Percentiles rank a stretch among this genome's conserved stretches.
Evolutionary conservation across 352 stramenopile species (phyloP).

Genomic region (Globisporangium cederbergense): DNA sequence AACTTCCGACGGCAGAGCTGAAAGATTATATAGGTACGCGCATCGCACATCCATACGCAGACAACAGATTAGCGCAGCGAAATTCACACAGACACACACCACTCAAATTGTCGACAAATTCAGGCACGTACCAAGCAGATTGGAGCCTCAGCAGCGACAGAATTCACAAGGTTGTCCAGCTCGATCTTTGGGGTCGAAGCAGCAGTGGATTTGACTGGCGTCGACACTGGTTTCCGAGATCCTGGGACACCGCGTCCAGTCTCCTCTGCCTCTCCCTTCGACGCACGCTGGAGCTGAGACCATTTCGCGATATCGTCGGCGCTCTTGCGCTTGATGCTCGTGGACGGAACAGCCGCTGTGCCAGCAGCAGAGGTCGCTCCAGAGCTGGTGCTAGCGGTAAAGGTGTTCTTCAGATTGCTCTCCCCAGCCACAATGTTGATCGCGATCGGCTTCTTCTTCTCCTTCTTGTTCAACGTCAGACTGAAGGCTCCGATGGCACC

Average conservation of each 20-base stretch:
- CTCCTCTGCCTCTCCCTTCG: slow-evolving; percentile 22
- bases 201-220: slow-evolving; percentile 6
- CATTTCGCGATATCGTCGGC: slow-evolving; percentile 82
- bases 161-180: slow-evolving; percentile 38
- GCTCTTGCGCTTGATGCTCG: slow-evolving; percentile 65
- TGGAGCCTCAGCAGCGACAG: slow-evolving; percentile 45
- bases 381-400: not conserved
- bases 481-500: slow-evolving; percentile 22
- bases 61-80: not conserved
- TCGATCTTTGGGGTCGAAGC: slow-evolving; percentile 16
- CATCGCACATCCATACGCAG: not conserved
- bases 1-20: slow-evolving; percentile 84
- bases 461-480: slow-evolving; percentile 39
- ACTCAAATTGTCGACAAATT: too few species aligned
- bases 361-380: slow-evolving; percentile 13
- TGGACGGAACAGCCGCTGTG: slow-evolving; percentile 13
- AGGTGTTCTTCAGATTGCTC: slow-evolving; percentile 11
- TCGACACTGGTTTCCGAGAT: slow-evolving; percentile 9
- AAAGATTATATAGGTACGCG: not conserved
- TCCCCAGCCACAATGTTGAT: slow-evolving; percentile 45
- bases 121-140: slow-evolving; percentile 66
- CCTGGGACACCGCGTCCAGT: not conserved
- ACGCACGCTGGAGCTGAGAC: slow-evolving; percentile 53
- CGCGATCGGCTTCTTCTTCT: slow-evolving; percentile 74
- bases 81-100: not conserved